Evolutionary conservation across 768 basidiomycete genomes (phyloP).

Genomic region (Stropharia rugosoannulata): DNA sequence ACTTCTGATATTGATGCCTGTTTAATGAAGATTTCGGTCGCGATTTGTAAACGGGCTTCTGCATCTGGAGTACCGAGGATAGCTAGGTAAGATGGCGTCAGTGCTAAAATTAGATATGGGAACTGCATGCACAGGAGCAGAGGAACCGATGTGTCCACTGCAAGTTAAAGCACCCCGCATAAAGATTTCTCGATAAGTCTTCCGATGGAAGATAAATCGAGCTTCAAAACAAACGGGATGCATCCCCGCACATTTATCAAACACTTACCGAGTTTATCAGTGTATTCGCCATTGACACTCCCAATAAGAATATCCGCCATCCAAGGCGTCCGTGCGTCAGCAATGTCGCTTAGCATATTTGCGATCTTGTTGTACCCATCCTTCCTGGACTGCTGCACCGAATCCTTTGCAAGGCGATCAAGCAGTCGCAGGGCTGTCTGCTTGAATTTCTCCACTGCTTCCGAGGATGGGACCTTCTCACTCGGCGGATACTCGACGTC

Average conservation of each 20-base stretch:
- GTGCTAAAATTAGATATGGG: conserved; percentile 7
- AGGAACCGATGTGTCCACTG: neutral
- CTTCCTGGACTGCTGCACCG: conserved; percentile 47
- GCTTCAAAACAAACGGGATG: too few species aligned
- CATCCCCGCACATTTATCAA: conserved; percentile 1
- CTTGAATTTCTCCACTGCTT: conserved; percentile 67
- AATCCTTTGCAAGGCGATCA: conserved; percentile 58
- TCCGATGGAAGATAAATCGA: too few species aligned
- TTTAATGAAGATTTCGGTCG: conserved; percentile 71
- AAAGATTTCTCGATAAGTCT: too few species aligned
- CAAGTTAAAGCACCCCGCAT: too few species aligned
- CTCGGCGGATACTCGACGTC: conserved; percentile 49
- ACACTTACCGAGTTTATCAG: conserved; percentile 67
- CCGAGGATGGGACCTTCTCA: conserved; percentile 47
- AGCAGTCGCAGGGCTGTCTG: conserved; percentile 63
- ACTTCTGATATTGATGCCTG: conserved; percentile 80
- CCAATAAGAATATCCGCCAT: conserved; percentile 78
- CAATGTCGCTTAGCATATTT: conserved; percentile 70
- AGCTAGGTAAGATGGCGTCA: conserved; percentile 34
- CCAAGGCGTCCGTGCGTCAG: conserved; percentile 62
- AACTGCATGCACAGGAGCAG: conserved; percentile 3
- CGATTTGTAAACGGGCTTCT: conserved; percentile 62
- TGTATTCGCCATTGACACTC: conserved; percentile 61
- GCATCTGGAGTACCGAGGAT: conserved; percentile 60
- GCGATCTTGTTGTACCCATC: conserved; percentile 72